Evolutionary conservation across 108 stramenopile genomes (phyloP).

Genomic region (Epipyxis sp.): DNA sequence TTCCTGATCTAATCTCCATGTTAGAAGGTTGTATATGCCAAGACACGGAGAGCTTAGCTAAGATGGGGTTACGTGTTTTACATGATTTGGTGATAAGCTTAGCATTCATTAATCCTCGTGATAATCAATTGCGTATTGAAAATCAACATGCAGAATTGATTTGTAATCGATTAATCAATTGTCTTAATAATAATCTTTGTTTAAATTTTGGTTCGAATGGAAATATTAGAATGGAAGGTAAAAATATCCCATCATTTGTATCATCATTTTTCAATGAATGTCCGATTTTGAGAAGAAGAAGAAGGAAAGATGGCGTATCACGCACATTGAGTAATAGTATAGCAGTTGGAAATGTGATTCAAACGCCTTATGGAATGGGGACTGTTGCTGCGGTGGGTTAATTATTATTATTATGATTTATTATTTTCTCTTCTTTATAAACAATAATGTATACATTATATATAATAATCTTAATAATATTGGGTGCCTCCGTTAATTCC

Average conservation of each 20-base stretch:
- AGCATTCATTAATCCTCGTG: neutral
- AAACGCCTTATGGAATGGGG: no score
- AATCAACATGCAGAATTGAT: neutral
- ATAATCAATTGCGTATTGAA: neutral
- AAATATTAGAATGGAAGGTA: neutral
- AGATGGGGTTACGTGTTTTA: slow-evolving; percentile 36
- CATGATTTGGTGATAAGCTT: slow-evolving; percentile 21
- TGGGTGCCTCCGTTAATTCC: no score
- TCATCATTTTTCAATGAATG: no score
- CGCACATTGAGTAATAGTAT: no score
- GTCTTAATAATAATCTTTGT: neutral
- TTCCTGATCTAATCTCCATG: slow-evolving; percentile 28
- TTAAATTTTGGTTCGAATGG: neutral
- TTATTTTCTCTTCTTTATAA: no score
- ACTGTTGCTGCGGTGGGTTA: no score
- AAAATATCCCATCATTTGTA: slow-evolving; percentile 28
- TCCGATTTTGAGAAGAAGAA: no score
- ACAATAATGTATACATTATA: no score
- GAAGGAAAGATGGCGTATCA: no score
- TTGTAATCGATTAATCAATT: neutral
- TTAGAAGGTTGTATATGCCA: slow-evolving; percentile 25
- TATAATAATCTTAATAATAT: no score
- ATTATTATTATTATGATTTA: no score
- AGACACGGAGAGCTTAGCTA: slow-evolving; percentile 30
- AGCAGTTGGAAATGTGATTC: no score